These are phyloP conservation scores for Poa pratensis DNA, from an alignment of 176 grass and related monocot species.

Conservation along the genomic window DNA sequence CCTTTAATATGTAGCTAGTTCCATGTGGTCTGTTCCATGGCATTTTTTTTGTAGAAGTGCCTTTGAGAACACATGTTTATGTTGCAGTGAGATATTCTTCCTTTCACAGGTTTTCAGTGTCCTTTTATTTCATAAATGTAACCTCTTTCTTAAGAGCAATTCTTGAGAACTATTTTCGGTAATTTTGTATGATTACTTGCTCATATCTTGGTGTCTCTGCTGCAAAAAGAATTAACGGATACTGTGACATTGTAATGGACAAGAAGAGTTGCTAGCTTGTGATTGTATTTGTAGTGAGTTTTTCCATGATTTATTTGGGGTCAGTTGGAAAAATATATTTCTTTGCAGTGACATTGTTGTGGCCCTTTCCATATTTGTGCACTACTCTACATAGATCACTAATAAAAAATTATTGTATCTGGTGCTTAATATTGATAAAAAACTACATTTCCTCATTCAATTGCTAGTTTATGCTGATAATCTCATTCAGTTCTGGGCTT, in stretches of 20 bases:
- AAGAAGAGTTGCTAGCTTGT: not conserved
- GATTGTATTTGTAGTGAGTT: not conserved
- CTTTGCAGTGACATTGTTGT: not conserved
- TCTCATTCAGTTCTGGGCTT: not conserved
- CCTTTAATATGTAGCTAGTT: not conserved
- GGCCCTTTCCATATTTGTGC: not conserved
- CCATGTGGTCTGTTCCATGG: not conserved
- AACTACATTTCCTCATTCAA: not conserved
- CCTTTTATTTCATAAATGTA: not conserved
- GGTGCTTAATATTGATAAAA: not conserved
- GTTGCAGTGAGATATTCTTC: not conserved
- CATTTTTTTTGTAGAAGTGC: not conserved
- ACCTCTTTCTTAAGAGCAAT: not conserved
- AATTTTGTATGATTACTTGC: not conserved
- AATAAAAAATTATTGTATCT: not conserved
- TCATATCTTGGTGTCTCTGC: not conserved
- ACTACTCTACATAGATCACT: not conserved
- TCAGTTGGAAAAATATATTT: too few relatives aligned
- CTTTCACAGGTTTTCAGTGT: not conserved
- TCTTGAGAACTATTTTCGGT: not conserved
- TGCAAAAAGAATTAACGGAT: not conserved
- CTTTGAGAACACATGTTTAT: not conserved
- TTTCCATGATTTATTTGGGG: not conserved
- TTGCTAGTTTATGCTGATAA: not conserved
- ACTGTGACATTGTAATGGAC: too few relatives aligned